Conservation (phyloP, 371 early-diverging fungal species). For the Mortierella sp. region DNA sequence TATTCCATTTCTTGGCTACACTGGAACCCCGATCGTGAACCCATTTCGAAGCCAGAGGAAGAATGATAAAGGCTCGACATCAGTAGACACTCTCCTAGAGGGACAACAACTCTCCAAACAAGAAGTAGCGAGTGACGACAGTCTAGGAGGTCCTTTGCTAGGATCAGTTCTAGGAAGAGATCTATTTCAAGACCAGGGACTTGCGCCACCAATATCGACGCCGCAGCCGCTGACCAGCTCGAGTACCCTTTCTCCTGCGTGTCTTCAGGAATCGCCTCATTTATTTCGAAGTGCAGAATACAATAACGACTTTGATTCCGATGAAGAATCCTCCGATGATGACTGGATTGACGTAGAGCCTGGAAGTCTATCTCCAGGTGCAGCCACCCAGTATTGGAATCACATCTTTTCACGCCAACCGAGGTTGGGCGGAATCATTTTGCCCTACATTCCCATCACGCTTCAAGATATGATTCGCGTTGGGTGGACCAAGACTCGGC, state of each 20-base stretch:
- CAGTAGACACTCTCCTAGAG: neutral
- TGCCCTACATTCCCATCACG: constrained; percentile 32
- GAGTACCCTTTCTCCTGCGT: neutral
- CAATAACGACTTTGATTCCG: constrained; percentile 16
- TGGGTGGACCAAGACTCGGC: constrained; percentile 41
- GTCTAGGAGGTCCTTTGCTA: constrained; percentile 15
- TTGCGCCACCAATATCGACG: neutral
- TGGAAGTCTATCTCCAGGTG: neutral
- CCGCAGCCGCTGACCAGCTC: no score
- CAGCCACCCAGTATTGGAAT: constrained; percentile 6
- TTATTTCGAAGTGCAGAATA: constrained; percentile 14
- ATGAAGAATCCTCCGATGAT: constrained; percentile 13
- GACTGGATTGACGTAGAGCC: neutral
- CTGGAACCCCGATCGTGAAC: constrained; percentile 10
- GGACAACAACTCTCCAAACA: neutral
- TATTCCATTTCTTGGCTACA: constrained; percentile 45
- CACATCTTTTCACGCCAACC: constrained; percentile 34
- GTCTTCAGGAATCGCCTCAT: constrained; percentile 2
- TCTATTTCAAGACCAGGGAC: constrained; percentile 24
- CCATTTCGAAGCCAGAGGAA: constrained; percentile 7
- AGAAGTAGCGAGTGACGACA: neutral
- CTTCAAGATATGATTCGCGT: constrained; percentile 33
- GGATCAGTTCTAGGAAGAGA: constrained; percentile 20
- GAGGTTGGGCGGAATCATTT: constrained; percentile 32
- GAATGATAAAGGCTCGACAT: neutral